Base-by-base conservation (phyloP, 371 early-diverging fungal species). In the Mucor racemosus region DNA sequence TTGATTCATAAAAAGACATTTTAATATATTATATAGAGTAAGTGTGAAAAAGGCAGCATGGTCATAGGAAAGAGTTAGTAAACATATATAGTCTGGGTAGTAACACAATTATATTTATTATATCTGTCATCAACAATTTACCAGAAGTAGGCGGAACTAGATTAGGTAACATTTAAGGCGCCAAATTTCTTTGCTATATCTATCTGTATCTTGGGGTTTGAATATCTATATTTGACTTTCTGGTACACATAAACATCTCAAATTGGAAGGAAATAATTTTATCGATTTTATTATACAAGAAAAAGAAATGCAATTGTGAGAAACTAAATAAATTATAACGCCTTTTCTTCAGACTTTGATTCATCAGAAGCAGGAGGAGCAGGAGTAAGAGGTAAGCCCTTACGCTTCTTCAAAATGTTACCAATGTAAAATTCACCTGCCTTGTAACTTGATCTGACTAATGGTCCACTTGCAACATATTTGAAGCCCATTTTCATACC, bases 401-500 rank as follows among this genome's bases (percentile, higher is more conserved):
- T 83, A 64, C 84, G 78, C 68, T 84, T 78, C 74, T 85, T 88
- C 62, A 95, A 68, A 21, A 94, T 90, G 71, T 96, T 96, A 76
- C 91, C 90, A 72, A 99, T 95, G 73, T 90, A 99, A 76, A 95
- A 95, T 88, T 99, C 99, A 62, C 97, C 99, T 15, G 99, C 99
- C 85, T 97, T 98, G 82, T 98, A 99, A 67, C 92, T 91, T 15
- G 95, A 95, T 60, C 99, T 80, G 15, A 99, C 99, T 41, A 99
- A 84, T 1, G 99, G 99, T 31, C 99, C 99, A 62, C 91, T 87
- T 0, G 99, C 99, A 15, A 96, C 95, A 74, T 99, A 99, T 61
- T 90, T 86, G 86, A 99, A 99, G 34, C 99, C 99, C 62, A 97
- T 81, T 36, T 86, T 85, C 72, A 91, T 86, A 46, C 95, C 97